Evolutionary conservation across 2,329 filamentous ascomycete species (phyloP).

Genomic region (Grosmannia clavigera): DNA sequence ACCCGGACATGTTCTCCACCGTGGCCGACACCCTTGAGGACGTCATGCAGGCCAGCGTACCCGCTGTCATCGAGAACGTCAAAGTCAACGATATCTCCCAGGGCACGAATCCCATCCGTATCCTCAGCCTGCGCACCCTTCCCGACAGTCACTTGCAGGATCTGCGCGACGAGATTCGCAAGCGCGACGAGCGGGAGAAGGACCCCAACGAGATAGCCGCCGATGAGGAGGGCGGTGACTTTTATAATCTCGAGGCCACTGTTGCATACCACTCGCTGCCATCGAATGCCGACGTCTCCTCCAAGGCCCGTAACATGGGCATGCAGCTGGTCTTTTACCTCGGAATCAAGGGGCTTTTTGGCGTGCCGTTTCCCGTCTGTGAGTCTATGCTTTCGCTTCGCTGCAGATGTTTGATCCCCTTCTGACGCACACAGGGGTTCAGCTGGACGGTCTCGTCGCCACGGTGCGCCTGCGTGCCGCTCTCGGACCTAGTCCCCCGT

Average conservation of each 20-base stretch:
- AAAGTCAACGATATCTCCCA: conserved; percentile 92
- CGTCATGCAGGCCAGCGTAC: conserved; percentile 93
- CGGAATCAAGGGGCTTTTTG: conserved; percentile 78
- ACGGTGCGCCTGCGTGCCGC: conserved; percentile 74
- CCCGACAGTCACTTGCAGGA: conserved; percentile 72
- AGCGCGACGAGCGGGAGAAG: conserved; percentile 66
- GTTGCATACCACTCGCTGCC: conserved; percentile 86
- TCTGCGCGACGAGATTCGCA: conserved; percentile 68
- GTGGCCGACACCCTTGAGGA: conserved; percentile 91
- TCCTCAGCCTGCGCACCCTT: conserved; percentile 75
- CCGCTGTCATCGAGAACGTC: conserved; percentile 83
- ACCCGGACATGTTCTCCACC: conserved; percentile 87
- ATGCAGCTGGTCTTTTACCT: conserved; percentile 94
- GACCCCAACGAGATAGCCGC: conserved; percentile 80
- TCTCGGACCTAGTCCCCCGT: conserved; percentile 81
- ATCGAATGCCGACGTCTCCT: conserved; percentile 53
- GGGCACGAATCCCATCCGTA: conserved; percentile 78
- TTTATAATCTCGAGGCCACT: conserved; percentile 83
- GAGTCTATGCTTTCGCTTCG: neutral
- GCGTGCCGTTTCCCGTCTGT: conserved; percentile 71
- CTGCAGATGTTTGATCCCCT: neutral
- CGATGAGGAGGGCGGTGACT: conserved; percentile 80
- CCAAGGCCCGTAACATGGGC: conserved; percentile 88
- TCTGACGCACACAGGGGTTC: conserved; percentile 38
- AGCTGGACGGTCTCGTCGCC: conserved; percentile 80